Evolutionary conservation across 257 asterid species (phyloP), one percentile per base, ranked within the genome.

Genomic region (Petrea volubilis): DNA sequence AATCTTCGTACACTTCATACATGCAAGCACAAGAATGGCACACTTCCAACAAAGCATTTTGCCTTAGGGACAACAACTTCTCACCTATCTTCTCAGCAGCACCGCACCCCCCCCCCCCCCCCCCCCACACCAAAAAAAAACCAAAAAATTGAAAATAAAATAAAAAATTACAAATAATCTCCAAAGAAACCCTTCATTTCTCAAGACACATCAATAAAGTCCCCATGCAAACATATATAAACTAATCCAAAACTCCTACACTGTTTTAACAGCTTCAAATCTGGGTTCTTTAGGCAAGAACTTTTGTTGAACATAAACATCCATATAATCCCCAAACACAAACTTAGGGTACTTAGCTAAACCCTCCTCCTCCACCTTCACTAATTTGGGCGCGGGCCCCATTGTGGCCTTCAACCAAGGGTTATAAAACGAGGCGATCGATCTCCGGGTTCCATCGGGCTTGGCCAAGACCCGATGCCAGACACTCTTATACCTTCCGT

Each of bases 281-380:
- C 98, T 89, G 59, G 96, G 98, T 74, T 92, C 96, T 62, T 92
- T 92, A 33, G 96, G 90, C 67, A 82, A 74, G 60, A 86, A 92
- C 78, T 92, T 92, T 62, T 92, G 97, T 4, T 84, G 82, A 29
- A 68, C 78, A 83, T 89, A 92, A 76, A 92, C 81, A 17, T 77
- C 27, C 97, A 92, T 89, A 60, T 92, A 92, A 36, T 92, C 96
- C 63, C 88, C 96, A 77, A 92, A 92, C 64, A 86, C 74, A 62
- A 87, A 85, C 81, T 81, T 80, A 5, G 97, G 97, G 43, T 92
- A 89, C 70, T 67, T 68, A 4, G 17, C 56, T 31, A 4, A 25
- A 23, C 63, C 55, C n/a, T 71, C 79, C 20, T 21, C 65, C 5
- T 53, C 57, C 13, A 14, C 57, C 24, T 57, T 31, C 4, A 82